Evolutionary conservation across 1,139 yeast genomes (phyloP), one percentile per base, ranked within the genome.

Genomic region (Arxiozyma heterogenica): DNA sequence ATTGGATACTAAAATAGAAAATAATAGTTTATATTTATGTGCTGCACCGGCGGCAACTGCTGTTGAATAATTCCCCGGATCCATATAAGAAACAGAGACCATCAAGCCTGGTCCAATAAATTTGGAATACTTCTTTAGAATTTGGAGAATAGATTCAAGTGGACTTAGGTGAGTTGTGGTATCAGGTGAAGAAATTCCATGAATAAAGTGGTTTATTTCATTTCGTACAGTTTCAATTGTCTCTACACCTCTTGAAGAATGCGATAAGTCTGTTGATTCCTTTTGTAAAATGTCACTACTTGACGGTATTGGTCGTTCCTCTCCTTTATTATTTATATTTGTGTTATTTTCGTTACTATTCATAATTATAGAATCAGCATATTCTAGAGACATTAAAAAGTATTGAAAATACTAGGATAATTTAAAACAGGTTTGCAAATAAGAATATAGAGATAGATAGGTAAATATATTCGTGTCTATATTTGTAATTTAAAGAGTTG

Each of bases 41-140:
- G 81, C 80, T 41, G 91, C 86, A 9, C 93, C 93, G 0, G 90
- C 84, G 20, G 86, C 82, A 1, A 86, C 91, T 1, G 91, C 86
- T 0, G 91, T 84, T 51, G 87, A 82, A 66, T 84, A 86, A 65
- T 86, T 86, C 1, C 94, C 94, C 0, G 93, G 93, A 64, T 86
- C 93, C 80, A 86, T 82, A 64, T 85, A 86, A 1, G 90, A 84
- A 44, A 86, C 90, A 18, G 87, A 79, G 4, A 86, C 86, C 77
- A 85, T 78, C 39, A 86, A 71, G 0, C 94, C 94, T 0, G 94
- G 94, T 0, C 94, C 93, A n/a, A 86, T 73, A 63, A 85, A 86
- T 51, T 77, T 73, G 12, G 76, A 69, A 62, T 83, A 81, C 64
- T 84, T 83, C 39, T 58, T 41, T 7, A 57, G 17, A 5, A 55